Percentiles rank a stretch among this genome's conserved stretches.
phyloP scores from a whole-genome alignment of 2,329 filamentous ascomycete species.

The Xylaria sp. region DNA sequence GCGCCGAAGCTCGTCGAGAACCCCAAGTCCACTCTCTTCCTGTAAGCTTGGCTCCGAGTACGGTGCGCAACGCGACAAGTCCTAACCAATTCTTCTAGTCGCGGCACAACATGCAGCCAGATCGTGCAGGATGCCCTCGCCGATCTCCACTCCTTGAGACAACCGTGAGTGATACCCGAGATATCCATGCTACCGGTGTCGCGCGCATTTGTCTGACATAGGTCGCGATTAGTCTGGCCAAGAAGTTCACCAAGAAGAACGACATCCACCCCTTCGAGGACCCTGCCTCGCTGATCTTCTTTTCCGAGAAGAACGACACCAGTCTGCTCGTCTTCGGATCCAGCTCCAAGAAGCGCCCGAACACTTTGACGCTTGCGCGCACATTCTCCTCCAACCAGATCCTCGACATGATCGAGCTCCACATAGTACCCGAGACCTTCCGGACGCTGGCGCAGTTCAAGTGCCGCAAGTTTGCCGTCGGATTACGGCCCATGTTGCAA shows the following conservation, averaged over 20 bases:
- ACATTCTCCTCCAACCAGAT: conserved; percentile 75
- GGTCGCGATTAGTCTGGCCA: conserved; percentile 46
- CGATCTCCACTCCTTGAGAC: conserved; percentile 79
- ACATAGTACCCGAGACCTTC: conserved; percentile 70
- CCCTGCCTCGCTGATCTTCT: conserved; percentile 81
- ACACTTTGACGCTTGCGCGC: conserved; percentile 76
- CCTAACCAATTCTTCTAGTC: conserved; percentile 31
- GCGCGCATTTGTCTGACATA: neutral
- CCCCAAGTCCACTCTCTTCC: conserved; percentile 81
- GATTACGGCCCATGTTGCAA: conserved; percentile 82
- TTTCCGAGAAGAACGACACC: conserved; percentile 93
- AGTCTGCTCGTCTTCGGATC: conserved; percentile 77
- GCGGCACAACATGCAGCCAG: conserved; percentile 79
- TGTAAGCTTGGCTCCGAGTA: conserved; percentile 36
- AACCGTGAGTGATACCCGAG: conserved; percentile 43
- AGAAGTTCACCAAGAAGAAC: conserved; percentile 98
- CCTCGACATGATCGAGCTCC: conserved; percentile 90
- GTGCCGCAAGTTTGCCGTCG: conserved; percentile 68
- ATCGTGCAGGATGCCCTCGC: conserved; percentile 76
- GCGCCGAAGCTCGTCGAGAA: conserved; percentile 87
- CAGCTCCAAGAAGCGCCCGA: conserved; percentile 89
- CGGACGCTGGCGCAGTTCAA: conserved; percentile 70
- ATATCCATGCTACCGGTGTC: neutral
- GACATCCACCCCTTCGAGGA: conserved; percentile 92
- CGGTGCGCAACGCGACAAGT: neutral